A percentile compares a stretch with the other conserved stretches of the same genome.
Conservation (phyloP, 2,329 filamentous ascomycete species). For the Microascus cirrosus region DNA sequence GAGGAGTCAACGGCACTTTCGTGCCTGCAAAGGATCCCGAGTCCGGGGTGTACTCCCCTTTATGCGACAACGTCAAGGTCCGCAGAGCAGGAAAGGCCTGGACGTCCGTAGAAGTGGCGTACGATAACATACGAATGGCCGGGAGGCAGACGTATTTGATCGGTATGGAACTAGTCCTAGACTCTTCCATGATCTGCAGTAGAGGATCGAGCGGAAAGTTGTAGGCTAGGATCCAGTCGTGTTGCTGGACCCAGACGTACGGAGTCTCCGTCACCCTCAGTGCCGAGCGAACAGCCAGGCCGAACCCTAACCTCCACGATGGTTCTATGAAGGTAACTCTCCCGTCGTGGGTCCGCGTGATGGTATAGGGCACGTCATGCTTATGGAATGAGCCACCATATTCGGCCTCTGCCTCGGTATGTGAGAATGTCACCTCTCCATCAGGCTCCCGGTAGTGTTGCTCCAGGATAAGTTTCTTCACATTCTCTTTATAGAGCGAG, state of each 20-base stretch:
- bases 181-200: slow-evolving; percentile 31
- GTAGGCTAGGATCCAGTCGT: slow-evolving; percentile 39
- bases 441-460: slow-evolving; percentile 12
- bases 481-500: slow-evolving; percentile 32
- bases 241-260: slow-evolving; percentile 46
- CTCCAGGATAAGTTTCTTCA: slow-evolving; percentile 24
- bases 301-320: slow-evolving; percentile 35
- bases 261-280: slow-evolving; percentile 32
- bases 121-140: slow-evolving; percentile 37
- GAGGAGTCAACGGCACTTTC: slow-evolving; percentile 34
- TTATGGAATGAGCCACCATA: slow-evolving; percentile 10
- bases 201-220: slow-evolving; percentile 31
- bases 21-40: neutral
- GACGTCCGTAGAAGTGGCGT: slow-evolving; percentile 35
- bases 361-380: slow-evolving; percentile 24
- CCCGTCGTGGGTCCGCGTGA: slow-evolving; percentile 20
- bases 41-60: slow-evolving; percentile 21
- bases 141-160: slow-evolving; percentile 43
- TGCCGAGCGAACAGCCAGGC: slow-evolving; percentile 39
- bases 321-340: slow-evolving; percentile 38
- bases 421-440: slow-evolving; percentile 35
- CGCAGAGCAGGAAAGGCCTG: slow-evolving; percentile 27
- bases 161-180: slow-evolving; percentile 19
- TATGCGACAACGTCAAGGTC: slow-evolving; percentile 27
- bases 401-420: slow-evolving; percentile 11